Evolutionary conservation across 768 basidiomycete genomes (phyloP).

Genomic region (Panus rudis): DNA sequence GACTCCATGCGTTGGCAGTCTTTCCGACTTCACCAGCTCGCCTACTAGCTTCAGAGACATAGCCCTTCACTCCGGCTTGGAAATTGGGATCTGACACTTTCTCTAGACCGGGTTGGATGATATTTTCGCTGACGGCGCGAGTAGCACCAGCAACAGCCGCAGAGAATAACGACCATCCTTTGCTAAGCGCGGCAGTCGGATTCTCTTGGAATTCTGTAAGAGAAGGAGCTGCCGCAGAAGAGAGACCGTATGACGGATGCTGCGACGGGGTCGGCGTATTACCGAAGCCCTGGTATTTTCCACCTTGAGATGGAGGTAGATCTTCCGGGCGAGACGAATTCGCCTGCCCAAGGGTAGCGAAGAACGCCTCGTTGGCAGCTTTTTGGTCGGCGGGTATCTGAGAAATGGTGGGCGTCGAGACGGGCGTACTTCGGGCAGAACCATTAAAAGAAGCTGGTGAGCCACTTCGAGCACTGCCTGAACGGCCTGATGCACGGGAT

Average conservation of each 20-base stretch:
- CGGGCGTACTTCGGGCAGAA: conserved; percentile 5
- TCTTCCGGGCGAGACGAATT: conserved; percentile 75
- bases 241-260: conserved; percentile 65
- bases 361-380: conserved; percentile 80
- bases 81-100: conserved; percentile 75
- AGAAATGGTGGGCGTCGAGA: conserved; percentile 35
- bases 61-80: conserved; percentile 66
- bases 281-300: conserved; percentile 90
- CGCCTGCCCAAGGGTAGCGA: conserved; percentile 72
- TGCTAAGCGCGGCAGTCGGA: conserved; percentile 77
- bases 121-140: conserved; percentile 72
- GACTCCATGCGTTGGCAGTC: conserved; percentile 72
- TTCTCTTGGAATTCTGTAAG: conserved; percentile 80
- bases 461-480: conserved; percentile 40
- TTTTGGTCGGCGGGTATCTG: conserved; percentile 47
- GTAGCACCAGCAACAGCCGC: conserved; percentile 76
- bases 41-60: conserved; percentile 62
- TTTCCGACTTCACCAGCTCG: conserved; percentile 55
- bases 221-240: conserved; percentile 74
- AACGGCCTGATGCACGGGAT: conserved; percentile 66
- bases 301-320: conserved; percentile 90
- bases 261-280: conserved; percentile 66
- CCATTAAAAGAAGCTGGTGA: conserved; percentile 46
- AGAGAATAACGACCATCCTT: conserved; percentile 96
- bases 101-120: conserved; percentile 87